phyloP scores from a whole-genome alignment of 129 eudicot genomes.

The Logfia minima region DNA sequence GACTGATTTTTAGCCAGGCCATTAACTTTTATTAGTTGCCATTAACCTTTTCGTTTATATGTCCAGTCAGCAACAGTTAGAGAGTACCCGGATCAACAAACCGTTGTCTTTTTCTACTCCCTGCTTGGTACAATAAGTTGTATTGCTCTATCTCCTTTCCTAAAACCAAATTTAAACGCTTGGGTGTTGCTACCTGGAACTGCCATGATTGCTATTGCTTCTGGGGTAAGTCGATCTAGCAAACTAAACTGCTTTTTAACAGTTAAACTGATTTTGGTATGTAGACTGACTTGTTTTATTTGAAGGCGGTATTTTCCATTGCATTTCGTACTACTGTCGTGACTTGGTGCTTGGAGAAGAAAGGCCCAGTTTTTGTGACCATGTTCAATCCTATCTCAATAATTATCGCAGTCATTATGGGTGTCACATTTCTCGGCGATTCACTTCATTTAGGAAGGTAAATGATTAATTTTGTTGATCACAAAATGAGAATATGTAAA shows the following conservation, averaged over 20 bases:
- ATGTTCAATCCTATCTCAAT: conserved; percentile 30
- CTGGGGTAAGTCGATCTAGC: background rate
- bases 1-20: too few species aligned
- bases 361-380: conserved; percentile 30
- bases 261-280: background rate
- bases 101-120: conserved; percentile 17
- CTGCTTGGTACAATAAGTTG: conserved; percentile 9
- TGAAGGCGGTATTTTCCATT: conserved; percentile 20
- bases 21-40: background rate
- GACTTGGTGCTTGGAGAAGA: conserved; percentile 31
- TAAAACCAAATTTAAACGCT: background rate
- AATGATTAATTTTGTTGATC: background rate
- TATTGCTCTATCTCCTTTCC: conserved; percentile 3
- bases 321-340: background rate
- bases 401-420: conserved; percentile 18
- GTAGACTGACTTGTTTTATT: conserved; percentile 9
- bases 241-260: background rate
- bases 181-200: conserved; percentile 20
- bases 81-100: conserved; percentile 24
- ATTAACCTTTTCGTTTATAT: background rate
- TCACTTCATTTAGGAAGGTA: conserved; percentile 36
- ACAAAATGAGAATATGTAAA: background rate
- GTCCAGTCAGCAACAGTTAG: conserved; percentile 22
- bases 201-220: conserved; percentile 16
- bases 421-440: conserved; percentile 28